Evolutionary conservation across 768 basidiomycete species (phyloP), one percentile per base, ranked within the genome.

Genomic region (Gymnopilus dilepis): DNA sequence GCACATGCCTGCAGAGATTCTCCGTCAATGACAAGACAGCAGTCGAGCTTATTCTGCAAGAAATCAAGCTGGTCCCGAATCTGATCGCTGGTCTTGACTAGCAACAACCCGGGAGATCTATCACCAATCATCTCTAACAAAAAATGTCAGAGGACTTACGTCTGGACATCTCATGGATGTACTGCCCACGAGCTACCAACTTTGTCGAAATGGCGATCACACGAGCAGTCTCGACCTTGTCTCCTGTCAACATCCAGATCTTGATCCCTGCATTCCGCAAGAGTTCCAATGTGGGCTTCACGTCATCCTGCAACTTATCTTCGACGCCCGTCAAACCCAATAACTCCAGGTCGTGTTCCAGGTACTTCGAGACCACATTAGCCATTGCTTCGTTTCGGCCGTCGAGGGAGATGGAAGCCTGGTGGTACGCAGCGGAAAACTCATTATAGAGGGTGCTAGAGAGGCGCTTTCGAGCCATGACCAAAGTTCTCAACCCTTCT

Each of bases 181-280:
- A 98, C 74, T 99, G 97, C 69, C 95, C 95, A 67, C 97, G 84
- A 22, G 94, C 90, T 7, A 99, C 97, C 53, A 99, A 79, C 73
- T 99, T 99, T 6, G 94, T 97, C 37, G 95, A 97, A 64, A 99
- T 95, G 4, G 97, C 96, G 70, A 99, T 99, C 75, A 95, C 97
- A 37, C 96, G 90, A 4, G 97, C 97, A 3, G 97, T 99, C 80
- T 99, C 97, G 52, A 99, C 94, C 80, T 99, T 99, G 76, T 99
- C 97, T 1, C 97, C 97, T 0, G 97, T 99, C 68, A 99, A 81
- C 97, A 99, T 99, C 97, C 97, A 99, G 60, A 99, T 99, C 83
- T 93, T 97, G 76, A 99, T 88, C 4, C 97, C 97, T 0, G 97
- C 97, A 72, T 99, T 99, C 66, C 96, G 80, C 64, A 99, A 74